Base-by-base conservation (phyloP, 2,329 filamentous ascomycete genomes). In the Pseudogymnoascus sp. region DNA sequence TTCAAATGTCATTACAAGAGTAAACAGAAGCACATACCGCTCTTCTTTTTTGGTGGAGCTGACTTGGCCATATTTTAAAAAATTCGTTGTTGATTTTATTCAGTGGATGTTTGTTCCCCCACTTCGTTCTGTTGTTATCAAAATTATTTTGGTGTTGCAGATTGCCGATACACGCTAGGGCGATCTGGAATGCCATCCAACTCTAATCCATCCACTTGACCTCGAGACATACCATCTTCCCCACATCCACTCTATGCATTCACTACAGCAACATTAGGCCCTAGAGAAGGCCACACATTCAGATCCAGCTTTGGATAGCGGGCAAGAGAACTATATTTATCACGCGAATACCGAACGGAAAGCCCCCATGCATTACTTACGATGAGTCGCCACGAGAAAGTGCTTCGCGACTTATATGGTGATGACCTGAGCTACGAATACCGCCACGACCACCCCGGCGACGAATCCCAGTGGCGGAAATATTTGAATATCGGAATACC, bases 1-100 rank as follows among this genome's bases (percentile, higher is more conserved):
- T 12, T 7, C 6, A 33, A 12, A 55, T 18, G 11, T 21, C 6
- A 31, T 45, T 45, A 16, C 18, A 45, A 35, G 9, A 21, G 28
- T n/a, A 23, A 31, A 12, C n/a, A 25, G 33, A 25, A 38, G n/a
- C 60, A 65, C 67, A 64, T 65, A 72, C 71, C 49, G 41, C 64
- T 67, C 61, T 69, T 70, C 61, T 70, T 71, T 61, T 73, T 74
- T 2, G 65, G 62, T 37, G 71, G 68, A 6, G 71, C 72, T 62
- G 71, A 73, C 65, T 74, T 74, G 16, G 64, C 71, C 72, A 74
- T 74, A 62, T 61, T 70, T 31, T 49, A 23, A 25, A 28, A 49
- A 40, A 7, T 38, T 40, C 14, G 33, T 60, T 60, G 58, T 59
- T 60, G 58, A 41, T 38, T 60, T 60, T 60, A 31, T 60, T 60